Conservation (phyloP, 331 rosid species). For the Erythrophleum ivorense region DNA sequence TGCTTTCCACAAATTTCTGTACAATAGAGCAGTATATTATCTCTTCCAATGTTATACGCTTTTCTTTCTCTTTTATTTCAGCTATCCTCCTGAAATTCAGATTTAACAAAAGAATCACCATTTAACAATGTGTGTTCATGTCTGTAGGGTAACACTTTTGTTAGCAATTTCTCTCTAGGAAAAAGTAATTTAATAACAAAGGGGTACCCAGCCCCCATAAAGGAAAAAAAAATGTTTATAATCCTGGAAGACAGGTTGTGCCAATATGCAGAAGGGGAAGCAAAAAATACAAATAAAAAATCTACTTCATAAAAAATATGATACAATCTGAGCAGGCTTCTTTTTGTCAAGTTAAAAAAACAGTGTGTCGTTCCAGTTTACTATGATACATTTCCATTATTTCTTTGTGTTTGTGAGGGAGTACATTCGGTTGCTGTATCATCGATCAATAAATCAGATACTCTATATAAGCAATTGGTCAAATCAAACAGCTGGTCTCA, state of each 20-base stretch:
- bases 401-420: background rate
- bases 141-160: background rate
- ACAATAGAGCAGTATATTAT: slow-evolving; percentile 82
- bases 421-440: background rate
- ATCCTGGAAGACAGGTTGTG: background rate
- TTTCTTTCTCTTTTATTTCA: slow-evolving; percentile 82
- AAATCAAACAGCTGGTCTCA: background rate
- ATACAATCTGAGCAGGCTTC: background rate
- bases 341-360: background rate
- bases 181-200: background rate
- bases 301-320: background rate
- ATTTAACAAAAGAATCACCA: slow-evolving; percentile 20
- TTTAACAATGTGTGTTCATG: background rate
- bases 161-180: background rate
- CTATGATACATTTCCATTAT: background rate
- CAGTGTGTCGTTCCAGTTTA: background rate
- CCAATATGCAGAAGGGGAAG: background rate
- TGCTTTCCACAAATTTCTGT: slow-evolving; percentile 66
- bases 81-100: slow-evolving; percentile 82
- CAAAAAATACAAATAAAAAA: background rate
- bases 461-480: background rate
- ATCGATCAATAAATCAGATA: background rate
- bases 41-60: slow-evolving; percentile 71
- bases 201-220: background rate
- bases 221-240: background rate